Evolutionary conservation across 345 rosid genomes (phyloP).

Genomic region (Kandelia obovata): DNA sequence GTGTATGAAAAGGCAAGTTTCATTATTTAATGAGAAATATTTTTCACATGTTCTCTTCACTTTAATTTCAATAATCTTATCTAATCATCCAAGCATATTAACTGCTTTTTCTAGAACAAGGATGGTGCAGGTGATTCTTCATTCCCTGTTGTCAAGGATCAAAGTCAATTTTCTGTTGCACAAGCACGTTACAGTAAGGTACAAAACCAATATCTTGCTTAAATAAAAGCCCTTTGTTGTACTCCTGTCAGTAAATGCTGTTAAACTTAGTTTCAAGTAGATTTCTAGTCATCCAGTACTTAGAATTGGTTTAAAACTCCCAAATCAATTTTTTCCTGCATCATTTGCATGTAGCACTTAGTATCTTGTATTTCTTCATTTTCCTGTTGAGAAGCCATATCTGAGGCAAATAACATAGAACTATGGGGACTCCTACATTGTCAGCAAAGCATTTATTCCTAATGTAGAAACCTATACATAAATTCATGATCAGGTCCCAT

Average conservation of each 20-base stretch:
- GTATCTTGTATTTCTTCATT: background rate
- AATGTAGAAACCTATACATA: background rate
- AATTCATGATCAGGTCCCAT: background rate
- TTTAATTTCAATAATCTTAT: constrained; percentile 9
- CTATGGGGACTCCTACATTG: background rate
- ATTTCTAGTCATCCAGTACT: background rate
- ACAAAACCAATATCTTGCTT: constrained; percentile 13
- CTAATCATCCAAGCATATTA: constrained; percentile 14
- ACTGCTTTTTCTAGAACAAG: constrained; percentile 52
- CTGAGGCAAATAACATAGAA: background rate
- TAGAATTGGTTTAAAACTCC: background rate
- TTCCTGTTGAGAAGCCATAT: background rate
- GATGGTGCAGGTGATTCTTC: constrained; percentile 95
- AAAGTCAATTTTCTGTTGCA: constrained; percentile 75
- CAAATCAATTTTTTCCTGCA: background rate
- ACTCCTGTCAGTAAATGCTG: constrained; percentile 1
- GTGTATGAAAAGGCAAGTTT: constrained; percentile 94
- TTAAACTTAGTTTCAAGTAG: constrained; percentile 10
- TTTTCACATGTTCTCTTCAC: constrained; percentile 11
- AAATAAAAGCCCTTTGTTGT: background rate
- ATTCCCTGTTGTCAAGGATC: constrained; percentile 85
- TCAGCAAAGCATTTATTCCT: background rate
- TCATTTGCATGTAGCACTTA: background rate
- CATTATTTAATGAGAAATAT: constrained; percentile 9
- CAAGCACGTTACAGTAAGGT: constrained; percentile 96